Evolutionary conservation across 2,329 filamentous ascomycete species (phyloP), one percentile per base, ranked within the genome.

Genomic region (Pyricularia sp.): DNA sequence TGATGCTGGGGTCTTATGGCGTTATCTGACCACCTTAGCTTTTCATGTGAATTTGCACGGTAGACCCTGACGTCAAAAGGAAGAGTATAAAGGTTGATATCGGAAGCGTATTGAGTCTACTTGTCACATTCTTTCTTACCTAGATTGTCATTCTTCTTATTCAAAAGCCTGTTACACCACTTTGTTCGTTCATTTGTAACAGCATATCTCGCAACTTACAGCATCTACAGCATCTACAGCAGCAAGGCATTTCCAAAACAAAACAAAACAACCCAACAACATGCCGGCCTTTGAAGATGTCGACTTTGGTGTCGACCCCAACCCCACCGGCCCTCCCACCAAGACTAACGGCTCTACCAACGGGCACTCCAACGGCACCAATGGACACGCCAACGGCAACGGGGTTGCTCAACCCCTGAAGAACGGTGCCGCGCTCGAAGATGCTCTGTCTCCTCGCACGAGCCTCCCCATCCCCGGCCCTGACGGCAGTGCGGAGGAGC

Each of bases 381-480:
- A 57, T n/a, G 53, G 53, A 26, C 16, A 19, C 22, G 26, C 53
- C 22, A 24, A 57, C 24, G 53, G 22, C 53, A 57, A 57, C 53
- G 53, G 53, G 16, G 24, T 6, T 8, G n/a, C 22, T 9, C 24
- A 24, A 2, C 4, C 53, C 12, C 3, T 28, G 6, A 57, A 57
- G 22, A 57, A 13, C 24, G 19, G 22, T 7, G 24, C n/a, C 22
- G 19, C 22, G 10, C n/a, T 57, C 53, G n/a, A 57, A 13, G 61
- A 62, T 5, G 22, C 10, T 1, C 40, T 62, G 61, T 62, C 61
- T 40, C 61, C 61, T 8, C 33, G 61, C 61, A 44, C 35, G n/a
- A 62, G n/a, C 63, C 66, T 82, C 44, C 68, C 74, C 63, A 77
- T 80, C 65, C 81, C 81, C 35, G 75, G 69, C 75, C 61, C 76